phyloP scores from a whole-genome alignment of 2,329 filamentous ascomycete genomes.

The Macrophomina pseudophaseolina region DNA sequence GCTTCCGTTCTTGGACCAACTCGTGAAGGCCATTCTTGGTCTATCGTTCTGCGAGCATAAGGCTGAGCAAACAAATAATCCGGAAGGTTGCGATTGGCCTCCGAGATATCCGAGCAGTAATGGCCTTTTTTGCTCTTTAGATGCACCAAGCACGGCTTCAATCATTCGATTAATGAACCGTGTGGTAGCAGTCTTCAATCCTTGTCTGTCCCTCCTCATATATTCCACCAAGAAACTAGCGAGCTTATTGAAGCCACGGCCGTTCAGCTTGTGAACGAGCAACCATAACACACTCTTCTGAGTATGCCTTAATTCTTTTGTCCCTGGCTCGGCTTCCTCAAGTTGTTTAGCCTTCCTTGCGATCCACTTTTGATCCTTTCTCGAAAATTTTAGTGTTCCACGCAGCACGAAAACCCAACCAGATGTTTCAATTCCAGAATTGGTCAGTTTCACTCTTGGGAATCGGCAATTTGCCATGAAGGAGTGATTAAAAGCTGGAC shows the following conservation, averaged over 20 bases:
- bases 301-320: background rate
- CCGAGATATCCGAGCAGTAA: conserved; percentile 27
- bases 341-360: background rate
- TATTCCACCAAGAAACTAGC: conserved; percentile 6
- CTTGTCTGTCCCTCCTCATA: conserved; percentile 1
- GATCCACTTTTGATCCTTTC: background rate
- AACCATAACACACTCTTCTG: conserved; percentile 8
- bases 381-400: background rate
- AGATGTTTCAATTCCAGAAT: background rate
- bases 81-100: conserved; percentile 8
- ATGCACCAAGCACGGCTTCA: conserved; percentile 28
- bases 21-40: conserved; percentile 28
- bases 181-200: conserved; percentile 12
- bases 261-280: conserved; percentile 2
- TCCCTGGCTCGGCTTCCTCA: background rate
- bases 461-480: conserved; percentile 33
- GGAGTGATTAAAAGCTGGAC: conserved; percentile 20
- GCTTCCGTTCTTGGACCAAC: conserved; percentile 29
- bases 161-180: conserved; percentile 25
- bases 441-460: background rate
- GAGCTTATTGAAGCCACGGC: background rate
- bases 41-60: background rate
- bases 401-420: background rate
- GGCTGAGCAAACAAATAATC: conserved; percentile 28
- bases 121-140: conserved; percentile 23